Percentiles rank a stretch among this genome's conserved stretches.
These are phyloP conservation scores for Eucommia ulmoides DNA, from an alignment of 257 asterid species.

Conservation along the genomic window DNA sequence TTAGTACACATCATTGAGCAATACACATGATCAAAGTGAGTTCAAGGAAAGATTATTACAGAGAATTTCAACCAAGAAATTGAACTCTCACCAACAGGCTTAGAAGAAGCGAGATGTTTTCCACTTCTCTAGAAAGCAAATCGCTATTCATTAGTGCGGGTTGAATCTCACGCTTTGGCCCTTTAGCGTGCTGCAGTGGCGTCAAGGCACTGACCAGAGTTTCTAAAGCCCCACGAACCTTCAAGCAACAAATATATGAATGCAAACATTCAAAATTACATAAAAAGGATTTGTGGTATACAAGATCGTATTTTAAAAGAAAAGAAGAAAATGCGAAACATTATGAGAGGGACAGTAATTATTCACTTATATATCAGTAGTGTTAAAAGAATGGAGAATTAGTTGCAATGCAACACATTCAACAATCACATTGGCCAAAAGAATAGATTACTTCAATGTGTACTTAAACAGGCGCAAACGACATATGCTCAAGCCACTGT, in stretches of 20 bases:
- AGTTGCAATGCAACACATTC: neutral
- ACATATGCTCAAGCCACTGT: neutral
- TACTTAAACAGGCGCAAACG: no score
- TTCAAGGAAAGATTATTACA: neutral
- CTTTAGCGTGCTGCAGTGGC: constrained; percentile 55
- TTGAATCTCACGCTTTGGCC: constrained; percentile 59
- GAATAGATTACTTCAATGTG: neutral
- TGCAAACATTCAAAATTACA: constrained; percentile 6
- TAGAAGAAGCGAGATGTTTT: constrained; percentile 75
- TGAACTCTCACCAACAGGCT: constrained; percentile 66
- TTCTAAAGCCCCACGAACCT: constrained; percentile 91
- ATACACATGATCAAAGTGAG: constrained; percentile 9
- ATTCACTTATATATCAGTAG: neutral
- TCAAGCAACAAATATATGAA: constrained; percentile 19
- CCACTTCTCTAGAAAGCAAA: constrained; percentile 80
- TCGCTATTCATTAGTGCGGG: constrained; percentile 82
- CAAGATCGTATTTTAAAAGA: no score
- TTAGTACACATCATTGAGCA: constrained; percentile 18
- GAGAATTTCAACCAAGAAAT: constrained; percentile 6
- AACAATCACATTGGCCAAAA: neutral
- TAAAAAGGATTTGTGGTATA: constrained; percentile 4
- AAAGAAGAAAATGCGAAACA: neutral
- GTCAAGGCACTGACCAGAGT: constrained; percentile 71
- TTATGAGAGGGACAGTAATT: neutral
- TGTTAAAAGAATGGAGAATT: neutral